Percentiles rank a stretch among this genome's conserved stretches.
Conservation (phyloP, 2,329 filamentous ascomycete genomes). For the Didymosphaeria variabile region DNA sequence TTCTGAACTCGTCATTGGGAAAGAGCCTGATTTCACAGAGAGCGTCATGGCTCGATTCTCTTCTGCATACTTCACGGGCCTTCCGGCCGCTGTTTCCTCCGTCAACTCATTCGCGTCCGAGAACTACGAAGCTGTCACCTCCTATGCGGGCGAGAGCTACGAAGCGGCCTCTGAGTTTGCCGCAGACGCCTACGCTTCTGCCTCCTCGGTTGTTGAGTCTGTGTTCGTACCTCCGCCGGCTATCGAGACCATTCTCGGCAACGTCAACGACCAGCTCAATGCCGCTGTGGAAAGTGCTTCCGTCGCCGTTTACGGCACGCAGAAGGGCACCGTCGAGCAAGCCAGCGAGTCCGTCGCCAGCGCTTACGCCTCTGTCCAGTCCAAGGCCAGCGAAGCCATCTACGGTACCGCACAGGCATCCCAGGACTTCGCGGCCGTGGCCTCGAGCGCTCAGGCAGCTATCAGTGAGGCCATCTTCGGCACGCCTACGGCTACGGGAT, state of each 20-base stretch:
- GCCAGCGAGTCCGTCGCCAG: conserved; percentile 63
- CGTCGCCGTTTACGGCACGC: conserved; percentile 65
- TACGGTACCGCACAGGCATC: conserved; percentile 66
- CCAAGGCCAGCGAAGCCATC: conserved; percentile 62
- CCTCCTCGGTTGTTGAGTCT: conserved; percentile 57
- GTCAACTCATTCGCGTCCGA: conserved; percentile 63
- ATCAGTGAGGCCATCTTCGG: conserved; percentile 68
- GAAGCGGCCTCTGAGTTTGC: conserved; percentile 62
- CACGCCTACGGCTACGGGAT: conserved; percentile 57
- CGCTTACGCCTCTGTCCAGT: conserved; percentile 61
- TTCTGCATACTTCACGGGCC: conserved; percentile 75
- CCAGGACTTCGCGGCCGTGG: conserved; percentile 62
- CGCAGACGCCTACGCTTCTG: conserved; percentile 58
- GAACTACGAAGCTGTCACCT: conserved; percentile 54
- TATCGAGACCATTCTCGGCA: conserved; percentile 65
- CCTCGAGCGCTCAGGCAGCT: conserved; percentile 62
- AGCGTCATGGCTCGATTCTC: conserved; percentile 78
- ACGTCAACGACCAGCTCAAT: conserved; percentile 66
- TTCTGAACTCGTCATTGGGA: conserved; percentile 78
- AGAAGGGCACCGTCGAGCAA: conserved; percentile 63
- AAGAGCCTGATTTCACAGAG: conserved; percentile 82
- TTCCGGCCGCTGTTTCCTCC: conserved; percentile 63
- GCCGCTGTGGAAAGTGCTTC: conserved; percentile 68
- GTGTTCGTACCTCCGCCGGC: conserved; percentile 66
- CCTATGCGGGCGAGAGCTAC: conserved; percentile 58